A percentile compares a stretch with the other conserved stretches of the same genome.
These are phyloP conservation scores for Boletus sensibilis DNA, from an alignment of 768 basidiomycete genomes.

Conservation along the genomic window DNA sequence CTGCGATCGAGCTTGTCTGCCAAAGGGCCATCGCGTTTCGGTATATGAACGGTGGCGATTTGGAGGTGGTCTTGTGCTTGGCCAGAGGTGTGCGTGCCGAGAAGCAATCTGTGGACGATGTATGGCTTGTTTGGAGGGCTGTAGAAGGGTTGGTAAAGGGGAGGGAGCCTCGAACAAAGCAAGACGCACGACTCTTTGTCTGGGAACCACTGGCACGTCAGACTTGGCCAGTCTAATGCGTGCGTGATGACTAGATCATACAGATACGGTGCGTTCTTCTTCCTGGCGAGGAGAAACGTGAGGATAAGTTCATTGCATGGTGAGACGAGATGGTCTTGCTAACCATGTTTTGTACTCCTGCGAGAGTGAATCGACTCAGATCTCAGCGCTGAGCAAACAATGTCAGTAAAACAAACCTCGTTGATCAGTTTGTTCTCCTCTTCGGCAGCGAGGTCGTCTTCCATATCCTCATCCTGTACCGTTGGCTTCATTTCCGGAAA, in stretches of 20 bases:
- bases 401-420: slow-evolving; percentile 51
- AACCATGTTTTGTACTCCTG: slow-evolving; percentile 89
- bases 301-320: background rate
- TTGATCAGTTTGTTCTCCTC: slow-evolving; percentile 89
- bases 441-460: slow-evolving; percentile 78
- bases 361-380: slow-evolving; percentile 11
- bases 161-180: background rate
- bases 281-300: slow-evolving; percentile 47
- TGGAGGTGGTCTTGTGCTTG: slow-evolving; percentile 93
- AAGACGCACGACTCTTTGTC: slow-evolving; percentile 86
- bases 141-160: background rate
- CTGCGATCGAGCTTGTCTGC: slow-evolving; percentile 75
- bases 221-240: slow-evolving; percentile 95
- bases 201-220: slow-evolving; percentile 99
- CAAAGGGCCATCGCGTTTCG: slow-evolving; percentile 69
- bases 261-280: slow-evolving; percentile 96
- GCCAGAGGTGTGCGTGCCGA: slow-evolving; percentile 96
- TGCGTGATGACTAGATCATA: slow-evolving; percentile 98
- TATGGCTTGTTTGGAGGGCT: slow-evolving; percentile 93
- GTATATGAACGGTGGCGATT: slow-evolving; percentile 92
- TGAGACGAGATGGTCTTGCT: slow-evolving; percentile 13
- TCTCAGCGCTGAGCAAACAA: background rate
- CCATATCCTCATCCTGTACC: slow-evolving; percentile 58
- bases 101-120: slow-evolving; percentile 88
- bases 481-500: slow-evolving; percentile 44